A percentile compares a stretch with the other conserved stretches of the same genome.
Evolutionary conservation across 2,329 filamentous ascomycete genomes (phyloP).

Genomic region (Colletotrichum plurivorum): DNA sequence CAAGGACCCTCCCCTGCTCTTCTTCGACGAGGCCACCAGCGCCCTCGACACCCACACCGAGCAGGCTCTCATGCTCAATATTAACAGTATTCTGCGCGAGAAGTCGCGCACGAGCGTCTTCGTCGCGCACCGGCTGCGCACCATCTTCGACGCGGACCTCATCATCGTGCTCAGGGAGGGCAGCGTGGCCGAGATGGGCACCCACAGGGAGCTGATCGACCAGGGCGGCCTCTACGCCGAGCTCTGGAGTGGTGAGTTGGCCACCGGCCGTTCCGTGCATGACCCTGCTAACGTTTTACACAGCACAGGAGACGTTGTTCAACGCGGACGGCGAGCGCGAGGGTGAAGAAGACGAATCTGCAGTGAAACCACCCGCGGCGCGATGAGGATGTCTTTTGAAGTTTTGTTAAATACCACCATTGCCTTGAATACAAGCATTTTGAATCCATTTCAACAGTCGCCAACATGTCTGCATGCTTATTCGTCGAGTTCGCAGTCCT

Average conservation of each 20-base stretch:
- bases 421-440: neutral
- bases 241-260: conserved; percentile 85
- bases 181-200: conserved; percentile 88
- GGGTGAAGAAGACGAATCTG: conserved; percentile 56
- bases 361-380: conserved; percentile 55
- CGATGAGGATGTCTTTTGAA: conserved; percentile 1
- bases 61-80: conserved; percentile 89
- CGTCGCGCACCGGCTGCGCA: conserved; percentile 91
- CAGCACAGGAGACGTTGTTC: conserved; percentile 75
- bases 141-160: conserved; percentile 92
- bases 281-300: conserved; percentile 40
- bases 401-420: conserved; percentile 9
- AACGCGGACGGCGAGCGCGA: conserved; percentile 61
- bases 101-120: conserved; percentile 94
- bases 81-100: conserved; percentile 91
- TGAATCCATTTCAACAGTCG: neutral
- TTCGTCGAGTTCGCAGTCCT: neutral
- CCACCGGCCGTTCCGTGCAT: neutral
- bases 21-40: conserved; percentile 96
- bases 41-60: conserved; percentile 95
- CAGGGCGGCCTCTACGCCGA: conserved; percentile 86
- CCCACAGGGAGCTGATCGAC: conserved; percentile 87
- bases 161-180: conserved; percentile 93
- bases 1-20: conserved; percentile 90
- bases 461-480: neutral